Base-by-base conservation (phyloP, 805 yeast species). In the Yamadazyma scolyti region DNA sequence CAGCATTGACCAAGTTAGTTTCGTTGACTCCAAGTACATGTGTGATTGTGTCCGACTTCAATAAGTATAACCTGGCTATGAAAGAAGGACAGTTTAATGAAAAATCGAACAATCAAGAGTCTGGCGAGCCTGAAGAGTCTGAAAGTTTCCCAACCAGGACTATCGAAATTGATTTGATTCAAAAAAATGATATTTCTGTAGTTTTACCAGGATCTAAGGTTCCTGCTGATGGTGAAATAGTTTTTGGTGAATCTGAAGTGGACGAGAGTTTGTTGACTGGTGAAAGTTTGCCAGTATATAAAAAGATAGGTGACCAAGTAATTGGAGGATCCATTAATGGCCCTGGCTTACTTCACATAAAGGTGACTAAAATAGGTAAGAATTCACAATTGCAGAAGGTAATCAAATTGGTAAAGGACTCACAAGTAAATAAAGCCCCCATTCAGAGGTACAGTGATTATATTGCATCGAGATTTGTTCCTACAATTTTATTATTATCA, bases 291-390 rank as follows among this genome's bases (percentile, higher is more conserved):
- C 89, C 96, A 2, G 79, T 89, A 1, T 55, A 61, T 23, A 93
- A 90, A 47, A 47, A 31, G 2, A 46, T 46, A 2, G 88, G 86
- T 2, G 80, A 80, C 20, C 39, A 45, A 2, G 82, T 93, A 2
- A 77, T 84, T 50, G 97, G 96, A 9, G 99, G 99, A 0, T 82
- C 97, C 2, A 75, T 90, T 25, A 93, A 94, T 54, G 87, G 93
- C 0, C 66, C 80, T 2, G 84, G 88, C 7, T 68, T 77, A 18
- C 51, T 93, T 24, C 82, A 77, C 46, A 72, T 89, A 52, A 66
- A 60, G 41, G 90, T 89, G 0, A 68, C 76, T 3, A 65, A 68
- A 5, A 73, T 94, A 3, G 97, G 97, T 7, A 79, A 80, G 39
- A 79, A 82, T 41, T 89, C 97, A 1, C 89, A 84, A 49, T 71